phyloP scores from a whole-genome alignment of 2,329 filamentous ascomycete species.

The Ceratocystis destructans region DNA sequence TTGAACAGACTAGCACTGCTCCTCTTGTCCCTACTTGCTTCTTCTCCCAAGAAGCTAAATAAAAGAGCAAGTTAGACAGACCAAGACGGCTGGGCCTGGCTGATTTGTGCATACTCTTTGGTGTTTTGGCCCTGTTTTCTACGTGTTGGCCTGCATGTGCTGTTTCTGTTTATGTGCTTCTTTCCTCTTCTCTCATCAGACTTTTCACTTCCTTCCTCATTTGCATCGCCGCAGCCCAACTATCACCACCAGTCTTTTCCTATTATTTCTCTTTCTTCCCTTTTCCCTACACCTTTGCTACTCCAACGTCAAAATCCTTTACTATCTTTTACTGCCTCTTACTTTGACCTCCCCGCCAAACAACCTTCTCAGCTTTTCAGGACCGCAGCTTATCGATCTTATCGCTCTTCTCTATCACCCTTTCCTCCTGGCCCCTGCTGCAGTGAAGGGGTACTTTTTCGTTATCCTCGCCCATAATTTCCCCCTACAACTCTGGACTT shows the following conservation, averaged over 20 bases:
- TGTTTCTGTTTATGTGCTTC: neutral
- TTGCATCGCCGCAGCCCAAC: neutral
- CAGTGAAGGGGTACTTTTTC: neutral
- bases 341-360: neutral
- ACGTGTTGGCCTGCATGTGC: neutral
- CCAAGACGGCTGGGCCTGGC: neutral
- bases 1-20: neutral
- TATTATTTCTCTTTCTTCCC: neutral
- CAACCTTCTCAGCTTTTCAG: neutral
- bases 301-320: neutral
- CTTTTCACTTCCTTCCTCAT: neutral
- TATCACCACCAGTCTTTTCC: neutral
- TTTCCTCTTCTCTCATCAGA: neutral
- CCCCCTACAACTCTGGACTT: neutral
- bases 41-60: neutral
- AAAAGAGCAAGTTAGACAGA: neutral
- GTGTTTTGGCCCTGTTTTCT: neutral
- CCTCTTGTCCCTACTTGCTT: neutral
- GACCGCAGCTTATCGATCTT: neutral
- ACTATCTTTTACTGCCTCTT: neutral
- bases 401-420: neutral
- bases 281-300: neutral
- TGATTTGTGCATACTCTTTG: neutral
- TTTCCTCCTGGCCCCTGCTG: neutral
- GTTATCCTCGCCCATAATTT: neutral